Evolutionary conservation across 2,329 filamentous ascomycete species (phyloP).

Genomic region (Sarocladiaceae sp.): DNA sequence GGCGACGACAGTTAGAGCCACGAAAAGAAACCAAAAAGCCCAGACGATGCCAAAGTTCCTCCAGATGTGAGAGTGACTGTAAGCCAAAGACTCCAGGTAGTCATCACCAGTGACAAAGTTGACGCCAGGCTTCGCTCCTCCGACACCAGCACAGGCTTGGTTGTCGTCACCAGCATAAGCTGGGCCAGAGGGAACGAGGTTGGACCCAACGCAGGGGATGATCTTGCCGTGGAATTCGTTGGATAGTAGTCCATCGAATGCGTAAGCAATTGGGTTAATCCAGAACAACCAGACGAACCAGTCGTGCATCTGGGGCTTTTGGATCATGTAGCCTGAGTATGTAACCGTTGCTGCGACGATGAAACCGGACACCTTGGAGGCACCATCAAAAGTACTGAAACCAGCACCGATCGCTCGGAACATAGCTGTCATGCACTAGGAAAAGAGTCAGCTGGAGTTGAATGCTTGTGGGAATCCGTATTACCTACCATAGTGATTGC

Average conservation of each 20-base stretch:
- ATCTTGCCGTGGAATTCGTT: conserved; percentile 62
- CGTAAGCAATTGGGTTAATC: conserved; percentile 63
- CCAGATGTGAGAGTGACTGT: conserved; percentile 47
- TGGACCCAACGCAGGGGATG: conserved; percentile 42
- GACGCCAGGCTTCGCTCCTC: conserved; percentile 44
- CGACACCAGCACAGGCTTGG: conserved; percentile 52
- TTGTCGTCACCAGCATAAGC: conserved; percentile 35
- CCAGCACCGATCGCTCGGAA: conserved; percentile 51
- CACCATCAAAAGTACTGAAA: conserved; percentile 50
- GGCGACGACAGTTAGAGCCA: conserved; percentile 49
- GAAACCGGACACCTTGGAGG: conserved; percentile 50
- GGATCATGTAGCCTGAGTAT: conserved; percentile 60
- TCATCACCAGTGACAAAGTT: conserved; percentile 48
- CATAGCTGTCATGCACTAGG: conserved; percentile 48
- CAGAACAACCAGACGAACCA: conserved; percentile 60
- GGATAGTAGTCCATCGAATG: conserved; percentile 60
- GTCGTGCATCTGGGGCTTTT: conserved; percentile 53
- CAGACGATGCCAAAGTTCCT: conserved; percentile 56
- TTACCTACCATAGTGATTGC: conserved; percentile 41
- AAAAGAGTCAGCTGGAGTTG: conserved; percentile 4
- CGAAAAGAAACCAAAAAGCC: conserved; percentile 57
- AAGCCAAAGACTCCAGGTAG: conserved; percentile 50
- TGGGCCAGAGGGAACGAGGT: conserved; percentile 45
- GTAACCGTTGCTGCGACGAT: conserved; percentile 46
- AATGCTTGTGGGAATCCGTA: background rate